phyloP scores from a whole-genome alignment of 345 rosid genomes.

The Theobroma cacao region DNA sequence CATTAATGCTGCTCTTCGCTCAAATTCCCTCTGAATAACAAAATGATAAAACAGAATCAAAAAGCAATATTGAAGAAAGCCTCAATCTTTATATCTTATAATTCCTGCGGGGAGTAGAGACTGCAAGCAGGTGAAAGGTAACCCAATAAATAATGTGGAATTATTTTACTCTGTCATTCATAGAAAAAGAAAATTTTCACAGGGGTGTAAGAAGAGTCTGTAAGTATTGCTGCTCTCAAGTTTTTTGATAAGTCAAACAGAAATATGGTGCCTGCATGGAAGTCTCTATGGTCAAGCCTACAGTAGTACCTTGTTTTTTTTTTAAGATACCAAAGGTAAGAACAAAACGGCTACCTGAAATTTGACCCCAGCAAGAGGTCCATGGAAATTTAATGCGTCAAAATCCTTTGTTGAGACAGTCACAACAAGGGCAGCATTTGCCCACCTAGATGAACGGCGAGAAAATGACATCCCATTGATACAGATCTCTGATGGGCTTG shows the following conservation, averaged over 20 bases:
- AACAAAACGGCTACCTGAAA: slow-evolving; percentile 62
- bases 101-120: neutral
- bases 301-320: neutral
- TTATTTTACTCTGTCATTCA: neutral
- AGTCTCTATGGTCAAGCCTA: neutral
- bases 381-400: slow-evolving; percentile 55
- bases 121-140: neutral
- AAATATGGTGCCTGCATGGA: neutral
- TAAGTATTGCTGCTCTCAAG: neutral
- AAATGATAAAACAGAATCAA: slow-evolving; percentile 10
- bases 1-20: slow-evolving; percentile 79
- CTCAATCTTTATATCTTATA: neutral
- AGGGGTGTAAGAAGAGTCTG: neutral
- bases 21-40: slow-evolving; percentile 75
- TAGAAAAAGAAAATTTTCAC: neutral
- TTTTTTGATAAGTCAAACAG: neutral
- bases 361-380: slow-evolving; percentile 90
- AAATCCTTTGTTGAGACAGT: slow-evolving; percentile 72
- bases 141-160: neutral
- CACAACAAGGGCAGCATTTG: slow-evolving; percentile 90
- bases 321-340: neutral
- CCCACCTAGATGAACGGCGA: slow-evolving; percentile 94
- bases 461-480: slow-evolving; percentile 98
- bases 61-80: neutral
- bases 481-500: slow-evolving; percentile 80